Base-by-base conservation (phyloP, 1,284 basidiomycete genomes). In the Porogramme epimiltina region DNA sequence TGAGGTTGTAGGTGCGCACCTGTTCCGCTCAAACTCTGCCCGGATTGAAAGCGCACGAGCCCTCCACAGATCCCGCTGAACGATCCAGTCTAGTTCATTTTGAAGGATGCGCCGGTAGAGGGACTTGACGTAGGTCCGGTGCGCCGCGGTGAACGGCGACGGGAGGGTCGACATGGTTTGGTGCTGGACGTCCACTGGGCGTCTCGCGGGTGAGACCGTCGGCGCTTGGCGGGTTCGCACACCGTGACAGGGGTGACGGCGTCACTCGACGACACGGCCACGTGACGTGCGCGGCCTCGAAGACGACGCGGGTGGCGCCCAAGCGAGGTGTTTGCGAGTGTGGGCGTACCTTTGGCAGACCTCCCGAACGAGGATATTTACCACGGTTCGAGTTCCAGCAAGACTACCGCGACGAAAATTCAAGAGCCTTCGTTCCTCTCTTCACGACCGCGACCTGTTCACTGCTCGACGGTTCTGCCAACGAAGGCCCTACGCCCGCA, bases 21-120 rank as follows among this genome's bases (percentile, higher is more conserved):
- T 82, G 78, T 97, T 93, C 60, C 80, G 75, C 75, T 98, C 95
- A 70, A 98, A 98, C 70, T 94, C 87, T 58, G 94, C 93, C 55
- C 95, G 78, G 63, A 97, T 93, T 69, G 87, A 77, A 61, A 94
- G 73, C 4, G 94, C 94, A 66, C 88, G 80, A 59, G 80, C 80
- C 58, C 95, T 81, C 93, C 93, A 97, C 5, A 93, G 66, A 66
- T 94, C 90, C 57, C 94, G 78, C 52, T 88, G 79, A 62, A 96
- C 80, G 52, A 84, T 85, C 95, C 95, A 98, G 74, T 98, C 87
- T 51, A 95, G 77, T 53, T 89, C 81, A 70, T 96, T 94, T 62
- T 80, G 88, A 54, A 97, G 81, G 67, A 84, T 85, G 43, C 95
- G 86, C 66, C 84, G 87, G 79, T 97, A 98, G 13, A 98, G 83